These are phyloP conservation scores for Candida andamanensis DNA, from an alignment of 805 yeast genomes.

Conservation along the genomic window DNA sequence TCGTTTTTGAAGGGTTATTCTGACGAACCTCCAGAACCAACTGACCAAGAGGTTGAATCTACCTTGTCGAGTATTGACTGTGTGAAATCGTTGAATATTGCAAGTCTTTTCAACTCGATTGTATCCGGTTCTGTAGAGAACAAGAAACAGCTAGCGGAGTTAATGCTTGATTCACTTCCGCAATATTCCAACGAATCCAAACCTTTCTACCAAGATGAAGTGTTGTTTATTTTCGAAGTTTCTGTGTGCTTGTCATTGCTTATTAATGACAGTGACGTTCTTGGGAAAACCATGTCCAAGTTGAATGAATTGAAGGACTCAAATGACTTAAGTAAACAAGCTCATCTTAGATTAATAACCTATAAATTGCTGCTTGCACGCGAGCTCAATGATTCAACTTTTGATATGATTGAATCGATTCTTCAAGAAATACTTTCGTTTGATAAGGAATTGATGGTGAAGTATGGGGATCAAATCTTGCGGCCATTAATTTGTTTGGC, in stretches of 20 bases:
- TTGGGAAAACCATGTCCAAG: conserved; percentile 12
- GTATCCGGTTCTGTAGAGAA: conserved; percentile 32
- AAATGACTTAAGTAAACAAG: conserved; percentile 23
- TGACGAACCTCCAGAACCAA: conserved; percentile 87
- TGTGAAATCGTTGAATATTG: conserved; percentile 61
- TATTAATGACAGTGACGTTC: conserved; percentile 20
- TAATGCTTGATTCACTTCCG: conserved; percentile 26
- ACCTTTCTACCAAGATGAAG: conserved; percentile 42
- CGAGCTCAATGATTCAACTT: background rate
- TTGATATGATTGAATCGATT: background rate
- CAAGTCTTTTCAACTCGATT: conserved; percentile 50
- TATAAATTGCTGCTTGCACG: conserved; percentile 48
- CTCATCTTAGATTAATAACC: conserved; percentile 41
- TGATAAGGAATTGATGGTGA: conserved; percentile 41
- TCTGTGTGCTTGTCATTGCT: conserved; percentile 31
- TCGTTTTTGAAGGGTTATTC: conserved; percentile 83
- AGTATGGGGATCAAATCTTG: conserved; percentile 40
- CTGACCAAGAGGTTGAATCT: conserved; percentile 86
- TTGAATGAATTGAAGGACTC: conserved; percentile 7
- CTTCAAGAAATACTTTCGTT: conserved; percentile 7
- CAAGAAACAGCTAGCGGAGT: conserved; percentile 25
- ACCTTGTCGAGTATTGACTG: conserved; percentile 83
- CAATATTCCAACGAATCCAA: conserved; percentile 22
- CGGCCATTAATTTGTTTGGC: conserved; percentile 48
- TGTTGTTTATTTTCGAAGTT: conserved; percentile 45